These are phyloP conservation scores for Daldinia caldariorum DNA, from an alignment of 495 filamentous ascomycete species.

Conservation along the genomic window DNA sequence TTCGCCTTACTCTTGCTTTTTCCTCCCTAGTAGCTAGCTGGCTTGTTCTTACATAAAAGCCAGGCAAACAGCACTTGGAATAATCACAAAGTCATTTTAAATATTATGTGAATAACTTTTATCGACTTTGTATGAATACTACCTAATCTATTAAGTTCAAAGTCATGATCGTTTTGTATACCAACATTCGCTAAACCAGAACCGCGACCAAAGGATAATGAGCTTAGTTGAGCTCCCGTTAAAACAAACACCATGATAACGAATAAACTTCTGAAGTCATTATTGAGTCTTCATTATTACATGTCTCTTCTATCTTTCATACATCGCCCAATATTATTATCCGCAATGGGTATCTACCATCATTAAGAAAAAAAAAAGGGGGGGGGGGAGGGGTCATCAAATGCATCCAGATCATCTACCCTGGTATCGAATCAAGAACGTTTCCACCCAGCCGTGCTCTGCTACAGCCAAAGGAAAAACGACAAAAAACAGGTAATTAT, in stretches of 20 bases:
- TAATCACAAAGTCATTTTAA: too few species aligned
- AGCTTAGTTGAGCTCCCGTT: neutral
- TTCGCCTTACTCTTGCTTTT: neutral
- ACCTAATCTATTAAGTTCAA: too few species aligned
- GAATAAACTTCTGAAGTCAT: neutral
- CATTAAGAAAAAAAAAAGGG: constrained; percentile 10
- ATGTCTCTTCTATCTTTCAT: neutral
- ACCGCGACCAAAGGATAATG: too few species aligned
- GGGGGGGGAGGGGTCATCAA: constrained; percentile 11
- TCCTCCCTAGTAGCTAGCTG: too few species aligned
- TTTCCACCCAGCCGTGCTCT: constrained; percentile 1
- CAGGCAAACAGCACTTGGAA: too few species aligned
- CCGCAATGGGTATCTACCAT: constrained; percentile 38
- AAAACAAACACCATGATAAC: neutral
- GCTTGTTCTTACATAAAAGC: too few species aligned
- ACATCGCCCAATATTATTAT: constrained; percentile 16
- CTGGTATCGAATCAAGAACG: constrained; percentile 23
- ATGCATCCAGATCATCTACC: constrained; percentile 29
- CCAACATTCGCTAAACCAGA: too few species aligned
- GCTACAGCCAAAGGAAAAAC: constrained; percentile 2
- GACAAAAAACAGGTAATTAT: neutral
- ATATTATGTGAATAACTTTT: too few species aligned
- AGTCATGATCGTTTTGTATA: too few species aligned
- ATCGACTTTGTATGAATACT: too few species aligned
- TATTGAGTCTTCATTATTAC: constrained; percentile 1